phyloP scores from a whole-genome alignment of 768 basidiomycete genomes.

The Pholiota microspora region DNA sequence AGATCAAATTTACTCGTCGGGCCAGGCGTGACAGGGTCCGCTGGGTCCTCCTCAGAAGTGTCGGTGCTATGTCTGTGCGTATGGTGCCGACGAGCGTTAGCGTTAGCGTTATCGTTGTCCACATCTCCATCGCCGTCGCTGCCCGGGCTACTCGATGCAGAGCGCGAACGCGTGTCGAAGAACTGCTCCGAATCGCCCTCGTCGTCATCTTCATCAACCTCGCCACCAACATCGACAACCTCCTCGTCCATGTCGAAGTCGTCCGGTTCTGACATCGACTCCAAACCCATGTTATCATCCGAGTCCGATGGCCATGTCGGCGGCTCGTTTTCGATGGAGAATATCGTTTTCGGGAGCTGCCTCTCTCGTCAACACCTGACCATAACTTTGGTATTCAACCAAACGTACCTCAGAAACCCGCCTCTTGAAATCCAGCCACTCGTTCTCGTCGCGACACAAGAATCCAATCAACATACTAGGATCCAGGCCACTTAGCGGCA shows the following conservation, averaged over 20 bases:
- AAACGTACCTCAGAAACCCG: conserved; percentile 69
- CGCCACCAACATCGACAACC: conserved; percentile 28
- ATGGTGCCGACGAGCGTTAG: conserved; percentile 13
- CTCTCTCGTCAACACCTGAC: too few relatives aligned
- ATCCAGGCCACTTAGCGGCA: conserved; percentile 87
- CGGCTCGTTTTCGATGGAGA: conserved; percentile 85
- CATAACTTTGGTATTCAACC: background rate
- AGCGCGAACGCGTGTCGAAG: conserved; percentile 50
- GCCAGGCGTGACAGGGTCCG: conserved; percentile 70
- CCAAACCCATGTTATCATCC: conserved; percentile 75
- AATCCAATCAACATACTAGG: conserved; percentile 98
- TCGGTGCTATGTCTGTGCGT: conserved; percentile 47
- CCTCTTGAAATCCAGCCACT: conserved; percentile 80
- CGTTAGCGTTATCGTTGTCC: conserved; percentile 22
- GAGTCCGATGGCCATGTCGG: conserved; percentile 79
- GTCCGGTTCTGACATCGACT: conserved; percentile 80
- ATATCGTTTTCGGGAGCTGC: conserved; percentile 71
- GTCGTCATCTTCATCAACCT: conserved; percentile 21
- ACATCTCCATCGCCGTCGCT: conserved; percentile 13
- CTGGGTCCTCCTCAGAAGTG: conserved; percentile 66
- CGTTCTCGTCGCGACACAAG: conserved; percentile 74
- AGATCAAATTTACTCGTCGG: conserved; percentile 44
- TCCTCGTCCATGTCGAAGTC: conserved; percentile 55
- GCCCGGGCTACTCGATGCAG: conserved; percentile 34
- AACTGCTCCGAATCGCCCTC: conserved; percentile 44